A percentile compares a stretch with the other conserved stretches of the same genome.
phyloP scores from a whole-genome alignment of 2,329 filamentous ascomycete species.

The Colletotrichum incanum region DNA sequence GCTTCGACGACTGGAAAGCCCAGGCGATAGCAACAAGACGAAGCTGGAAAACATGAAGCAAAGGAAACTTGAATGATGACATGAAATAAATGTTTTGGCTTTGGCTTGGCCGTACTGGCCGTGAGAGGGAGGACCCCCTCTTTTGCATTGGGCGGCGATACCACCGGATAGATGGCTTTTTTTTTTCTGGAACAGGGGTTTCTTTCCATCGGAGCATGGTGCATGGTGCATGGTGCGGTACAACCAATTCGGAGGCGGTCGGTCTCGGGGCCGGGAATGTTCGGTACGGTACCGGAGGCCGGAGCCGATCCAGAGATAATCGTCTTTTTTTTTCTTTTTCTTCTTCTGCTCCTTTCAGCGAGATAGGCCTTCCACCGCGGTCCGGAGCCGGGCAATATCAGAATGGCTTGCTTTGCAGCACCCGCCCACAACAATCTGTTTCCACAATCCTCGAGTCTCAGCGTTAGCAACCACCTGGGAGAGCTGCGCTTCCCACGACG shows the following conservation, averaged over 20 bases:
- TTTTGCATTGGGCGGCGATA: constrained; percentile 40
- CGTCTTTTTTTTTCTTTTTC: background rate
- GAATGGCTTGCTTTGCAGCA: constrained; percentile 65
- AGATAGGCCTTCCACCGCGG: constrained; percentile 34
- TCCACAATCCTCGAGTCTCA: constrained; percentile 58
- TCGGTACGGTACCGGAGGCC: constrained; percentile 21
- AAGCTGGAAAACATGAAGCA: constrained; percentile 27
- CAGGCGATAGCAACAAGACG: constrained; percentile 29
- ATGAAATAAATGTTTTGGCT: constrained; percentile 30
- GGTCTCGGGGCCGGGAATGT: constrained; percentile 12
- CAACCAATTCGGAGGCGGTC: constrained; percentile 24
- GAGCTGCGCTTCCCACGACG: constrained; percentile 64
- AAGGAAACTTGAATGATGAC: constrained; percentile 29
- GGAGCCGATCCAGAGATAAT: constrained; percentile 14
- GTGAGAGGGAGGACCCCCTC: constrained; percentile 9
- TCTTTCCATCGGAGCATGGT: constrained; percentile 31
- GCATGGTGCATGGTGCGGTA: constrained; percentile 24
- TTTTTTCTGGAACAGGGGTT: constrained; percentile 6
- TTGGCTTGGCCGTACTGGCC: constrained; percentile 33
- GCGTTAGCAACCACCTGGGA: constrained; percentile 58
- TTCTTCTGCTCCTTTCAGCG: constrained; percentile 7
- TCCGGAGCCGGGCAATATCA: constrained; percentile 44
- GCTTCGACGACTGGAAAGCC: constrained; percentile 42
- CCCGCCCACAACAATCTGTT: constrained; percentile 65
- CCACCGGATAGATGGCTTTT: constrained; percentile 32